Evolutionary conservation across 2,329 filamentous ascomycete genomes (phyloP), one percentile per base, ranked within the genome.

Genomic region (Epichloe gansuensis): DNA sequence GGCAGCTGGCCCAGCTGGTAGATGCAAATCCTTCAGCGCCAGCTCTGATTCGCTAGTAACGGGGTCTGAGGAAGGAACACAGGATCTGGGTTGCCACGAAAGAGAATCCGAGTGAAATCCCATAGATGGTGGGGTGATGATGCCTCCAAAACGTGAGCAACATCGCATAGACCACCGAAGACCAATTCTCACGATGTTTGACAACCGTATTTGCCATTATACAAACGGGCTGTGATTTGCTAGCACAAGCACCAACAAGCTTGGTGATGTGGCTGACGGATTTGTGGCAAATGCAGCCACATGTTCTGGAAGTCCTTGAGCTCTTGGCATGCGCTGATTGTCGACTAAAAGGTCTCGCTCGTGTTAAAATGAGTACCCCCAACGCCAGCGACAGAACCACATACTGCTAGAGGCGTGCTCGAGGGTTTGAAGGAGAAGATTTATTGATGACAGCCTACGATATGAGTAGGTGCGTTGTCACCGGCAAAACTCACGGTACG

Each of bases 1-100:
- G 15, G 48, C 52, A 54, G 52, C 48, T 54, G 52, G 50, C 39
- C n/a, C 48, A 50, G 48, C 46, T 46, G 51, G 43, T 34, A 25
- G 28, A 15, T 17, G 31, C 17, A 31, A 37, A 50, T 28, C 15
- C n/a, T 49, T 39, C 21, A 12, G 23, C 43, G 52, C n/a, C 21
- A 25, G 17, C 37, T 34, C 23, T 46, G 47, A 42, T 50, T 46
- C 12, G 37, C 52, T 25, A 41, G 25, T 9, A 25, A 50, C 28
- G 25, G 44, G 6, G 25, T 23, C 21, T 15, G 37, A 41, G 49
- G 49, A 51, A 51, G 49, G 49, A 51, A 35, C 49, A 45, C 9
- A 37, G 13, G 23, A 37, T 31, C 12, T 9, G 34, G 9, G 34
- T 51, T 51, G 21, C 49, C 37, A 28, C 39, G 15, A 12, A 23